Evolutionary conservation across 1,284 basidiomycete genomes (phyloP).

Genomic region (Rhodofomes roseus): DNA sequence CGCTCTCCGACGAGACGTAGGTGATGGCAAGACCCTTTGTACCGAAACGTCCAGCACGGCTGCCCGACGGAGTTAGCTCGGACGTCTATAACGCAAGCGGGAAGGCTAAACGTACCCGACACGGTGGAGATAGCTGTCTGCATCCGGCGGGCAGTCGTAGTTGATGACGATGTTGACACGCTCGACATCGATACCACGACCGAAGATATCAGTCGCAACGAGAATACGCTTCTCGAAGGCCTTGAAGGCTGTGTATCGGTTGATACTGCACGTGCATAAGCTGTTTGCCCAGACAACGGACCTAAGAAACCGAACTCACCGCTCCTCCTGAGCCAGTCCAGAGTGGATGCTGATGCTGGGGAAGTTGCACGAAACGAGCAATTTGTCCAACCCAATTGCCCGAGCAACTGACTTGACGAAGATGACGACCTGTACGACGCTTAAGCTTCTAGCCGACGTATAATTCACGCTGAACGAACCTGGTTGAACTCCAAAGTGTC

Average conservation of each 20-base stretch:
- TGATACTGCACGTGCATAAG: conserved; percentile 58
- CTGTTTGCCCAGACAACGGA: conserved; percentile 4
- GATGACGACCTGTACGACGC: conserved; percentile 80
- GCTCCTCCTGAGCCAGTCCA: conserved; percentile 91
- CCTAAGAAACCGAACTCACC: conserved; percentile 48
- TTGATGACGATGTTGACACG: conserved; percentile 97
- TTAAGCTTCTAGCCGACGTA: neutral
- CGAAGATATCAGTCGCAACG: conserved; percentile 97
- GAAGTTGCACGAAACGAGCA: conserved; percentile 97
- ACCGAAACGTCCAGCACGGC: conserved; percentile 98
- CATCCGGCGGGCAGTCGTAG: conserved; percentile 94
- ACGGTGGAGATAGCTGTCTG: conserved; percentile 97
- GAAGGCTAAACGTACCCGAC: conserved; percentile 69
- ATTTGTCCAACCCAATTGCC: conserved; percentile 94
- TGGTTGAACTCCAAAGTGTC: conserved; percentile 99
- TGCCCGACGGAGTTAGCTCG: conserved; percentile 26
- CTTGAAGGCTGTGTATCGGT: conserved; percentile 98
- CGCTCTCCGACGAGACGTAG: conserved; percentile 89
- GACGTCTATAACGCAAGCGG: neutral
- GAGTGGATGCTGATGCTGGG: conserved; percentile 98
- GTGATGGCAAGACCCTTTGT: conserved; percentile 99
- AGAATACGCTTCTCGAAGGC: conserved; percentile 99
- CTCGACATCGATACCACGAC: conserved; percentile 96
- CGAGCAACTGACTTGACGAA: conserved; percentile 98
- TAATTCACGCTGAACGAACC: conserved; percentile 37